Evolutionary conservation across 306 rosid genomes (phyloP), one percentile per base, ranked within the genome.

Genomic region (Argentina anserina): DNA sequence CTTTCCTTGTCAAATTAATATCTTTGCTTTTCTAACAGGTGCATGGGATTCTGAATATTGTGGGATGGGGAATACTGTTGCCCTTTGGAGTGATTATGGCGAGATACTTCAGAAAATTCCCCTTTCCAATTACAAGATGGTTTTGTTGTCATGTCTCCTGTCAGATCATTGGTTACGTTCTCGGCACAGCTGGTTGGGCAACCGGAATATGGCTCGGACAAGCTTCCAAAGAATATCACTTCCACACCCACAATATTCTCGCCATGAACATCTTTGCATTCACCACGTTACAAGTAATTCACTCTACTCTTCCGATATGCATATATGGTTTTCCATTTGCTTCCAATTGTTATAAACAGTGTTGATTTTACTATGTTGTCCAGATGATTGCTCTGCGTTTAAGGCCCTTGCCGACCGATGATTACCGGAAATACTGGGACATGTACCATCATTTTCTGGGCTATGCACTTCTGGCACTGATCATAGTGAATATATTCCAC

Each of bases 381-480:
- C 67, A 88, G 97, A 80, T 91, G 89, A 61, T 91, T 66, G 94
- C 97, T 8, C 60, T 88, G 52, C 75, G 90, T 15, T 74, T 91
- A 53, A 84, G 67, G 81, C 95, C 92, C 0, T 31, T 26, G 8
- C 0, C 0, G 0, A 63, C 33, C 0, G 95, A 91, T 50, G 89
- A 89, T 2, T 91, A 89, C 43, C 60, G 92, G 14, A 91, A 78
- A 69, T 83, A 85, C 50, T 93, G 98, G 98, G 84, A 91, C 65
- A 89, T 93, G 88, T 93, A 93, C 75, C 98, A 93, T 77, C 97
- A 93, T 74, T 80, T 93, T 73, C 84, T 93, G 20, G 98, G 98
- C 21, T 93, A 90, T 69, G 84, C 83, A 20, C 20, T 90, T 20
- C 17, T 93, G 39, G 69, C 84, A 13, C 25, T 70, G 40, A 87